Evolutionary conservation across 257 asterid species (phyloP).

Genomic region (Knoxia roxburghii): DNA sequence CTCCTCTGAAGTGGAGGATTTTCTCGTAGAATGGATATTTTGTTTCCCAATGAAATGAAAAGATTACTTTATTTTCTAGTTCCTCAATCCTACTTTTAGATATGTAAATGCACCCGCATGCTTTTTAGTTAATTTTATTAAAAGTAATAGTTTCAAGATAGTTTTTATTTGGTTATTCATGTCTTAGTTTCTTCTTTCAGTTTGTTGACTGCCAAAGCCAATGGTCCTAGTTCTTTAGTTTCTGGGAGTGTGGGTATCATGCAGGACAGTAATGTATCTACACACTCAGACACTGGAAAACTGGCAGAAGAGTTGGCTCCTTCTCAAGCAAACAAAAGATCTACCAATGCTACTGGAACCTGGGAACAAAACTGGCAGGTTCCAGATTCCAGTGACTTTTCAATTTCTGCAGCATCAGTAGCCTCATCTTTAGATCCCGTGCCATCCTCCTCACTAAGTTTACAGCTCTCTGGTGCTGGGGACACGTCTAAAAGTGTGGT

Average conservation of each 20-base stretch:
- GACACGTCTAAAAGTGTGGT: slow-evolving; percentile 20
- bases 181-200: slow-evolving; percentile 42
- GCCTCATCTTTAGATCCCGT: slow-evolving; percentile 23
- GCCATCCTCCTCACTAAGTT: slow-evolving; percentile 21
- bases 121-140: not conserved
- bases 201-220: slow-evolving; percentile 32
- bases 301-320: slow-evolving; percentile 33
- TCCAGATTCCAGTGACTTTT: slow-evolving; percentile 6
- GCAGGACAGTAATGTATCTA: slow-evolving; percentile 30
- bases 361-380: slow-evolving; percentile 14
- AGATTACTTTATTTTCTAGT: not conserved
- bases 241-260: slow-evolving; percentile 30
- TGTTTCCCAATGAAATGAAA: not conserved
- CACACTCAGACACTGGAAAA: slow-evolving; percentile 24
- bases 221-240: slow-evolving; percentile 42
- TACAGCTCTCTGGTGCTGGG: slow-evolving; percentile 19
- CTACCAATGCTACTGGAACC: slow-evolving; percentile 1
- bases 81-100: too few species aligned
- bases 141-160: not conserved
- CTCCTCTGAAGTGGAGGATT: not conserved
- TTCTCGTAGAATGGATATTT: not conserved
- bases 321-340: slow-evolving; percentile 26
- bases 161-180: not conserved
- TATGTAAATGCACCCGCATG: not conserved
- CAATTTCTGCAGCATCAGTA: slow-evolving; percentile 17